phyloP scores from a whole-genome alignment of 805 yeast species.

The Saccharomycopsis sp. region DNA sequence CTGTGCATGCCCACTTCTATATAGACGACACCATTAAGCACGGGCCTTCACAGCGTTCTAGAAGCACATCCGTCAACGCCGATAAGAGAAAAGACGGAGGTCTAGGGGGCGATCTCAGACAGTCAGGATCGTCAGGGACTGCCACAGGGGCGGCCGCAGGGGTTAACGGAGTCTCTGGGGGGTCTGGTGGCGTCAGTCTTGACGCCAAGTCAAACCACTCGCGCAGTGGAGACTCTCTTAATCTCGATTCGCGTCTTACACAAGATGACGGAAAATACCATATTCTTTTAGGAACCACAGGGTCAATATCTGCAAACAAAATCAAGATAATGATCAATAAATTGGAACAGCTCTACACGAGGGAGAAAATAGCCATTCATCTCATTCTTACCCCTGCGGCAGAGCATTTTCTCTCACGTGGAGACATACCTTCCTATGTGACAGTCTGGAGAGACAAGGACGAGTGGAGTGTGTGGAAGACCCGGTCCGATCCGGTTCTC shows the following conservation, averaged over 20 bases:
- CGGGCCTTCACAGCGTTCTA: constrained; percentile 29
- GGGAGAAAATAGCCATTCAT: constrained; percentile 71
- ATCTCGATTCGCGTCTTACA: constrained; percentile 57
- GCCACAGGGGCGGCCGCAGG: not conserved
- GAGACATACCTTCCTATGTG: constrained; percentile 57
- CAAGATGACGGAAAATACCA: constrained; percentile 87
- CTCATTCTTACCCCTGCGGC: constrained; percentile 81
- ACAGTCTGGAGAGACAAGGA: constrained; percentile 90
- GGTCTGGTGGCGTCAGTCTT: not conserved
- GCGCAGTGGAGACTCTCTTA: constrained; percentile 34
- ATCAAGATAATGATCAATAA: constrained; percentile 74
- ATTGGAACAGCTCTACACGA: constrained; percentile 73
- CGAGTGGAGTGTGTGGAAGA: constrained; percentile 88
- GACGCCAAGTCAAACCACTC: not conserved
- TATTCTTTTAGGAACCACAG: constrained; percentile 80
- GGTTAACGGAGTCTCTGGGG: not conserved
- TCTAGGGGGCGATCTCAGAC: not conserved
- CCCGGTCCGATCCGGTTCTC: constrained; percentile 80
- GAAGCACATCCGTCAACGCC: constrained; percentile 30
- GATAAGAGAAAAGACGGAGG: constrained; percentile 18
- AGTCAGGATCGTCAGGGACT: not conserved
- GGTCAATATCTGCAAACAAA: constrained; percentile 78
- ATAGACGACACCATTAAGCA: constrained; percentile 63
- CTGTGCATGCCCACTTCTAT: constrained; percentile 75
- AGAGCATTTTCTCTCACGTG: constrained; percentile 62